Base-by-base conservation (phyloP, 495 filamentous ascomycete genomes). In the Penicillium lagena region DNA sequence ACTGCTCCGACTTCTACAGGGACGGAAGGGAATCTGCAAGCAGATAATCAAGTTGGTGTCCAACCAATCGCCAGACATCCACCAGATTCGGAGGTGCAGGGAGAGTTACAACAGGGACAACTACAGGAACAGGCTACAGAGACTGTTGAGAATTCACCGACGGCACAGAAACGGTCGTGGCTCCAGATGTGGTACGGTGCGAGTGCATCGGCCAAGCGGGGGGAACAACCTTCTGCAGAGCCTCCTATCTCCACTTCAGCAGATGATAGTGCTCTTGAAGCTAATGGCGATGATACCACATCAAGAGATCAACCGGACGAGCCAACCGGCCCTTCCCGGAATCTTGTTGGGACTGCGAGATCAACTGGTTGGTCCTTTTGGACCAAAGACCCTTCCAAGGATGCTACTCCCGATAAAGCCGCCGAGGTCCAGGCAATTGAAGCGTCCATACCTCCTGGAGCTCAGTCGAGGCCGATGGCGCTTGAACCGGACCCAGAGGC, bases 291-390 rank as follows among this genome's bases (percentile, higher is more conserved):
- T 12, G 15, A 43, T 17, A 61, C 56, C 52, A 29, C 66, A 39
- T 40, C 45, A 7, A 46, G 56, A 28, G 43, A 57, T 4, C 44
- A 50, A 30, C 28, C 52, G 0, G 56, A 46, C 27, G 37, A 56
- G 15, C 12, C 45, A 12, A 33, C 38, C 8, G 62, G 66, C 39
- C 55, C 55, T 22, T 49, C 58, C 3, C 70, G 72, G 60, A 49
- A 66, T 30, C 64, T 73, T 39, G 62, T 57, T 28, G 47, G 47
- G 22, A 52, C 43, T 42, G 42, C 53, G 10, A 79, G 72, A 47
- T 75, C 83, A 13, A 86, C 86, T 7, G 86, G 82, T 1, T 94
- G 88, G 88, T 87, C 83, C 1, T 94, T 94, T 50, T 94, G 86
- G 86, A 88, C 85, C 7, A 80, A 77, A 43, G 86, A 87, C 12